Percentiles rank a stretch among this genome's conserved stretches.
phyloP scores from a whole-genome alignment of 805 yeast genomes.

The Candida stauntonica region DNA sequence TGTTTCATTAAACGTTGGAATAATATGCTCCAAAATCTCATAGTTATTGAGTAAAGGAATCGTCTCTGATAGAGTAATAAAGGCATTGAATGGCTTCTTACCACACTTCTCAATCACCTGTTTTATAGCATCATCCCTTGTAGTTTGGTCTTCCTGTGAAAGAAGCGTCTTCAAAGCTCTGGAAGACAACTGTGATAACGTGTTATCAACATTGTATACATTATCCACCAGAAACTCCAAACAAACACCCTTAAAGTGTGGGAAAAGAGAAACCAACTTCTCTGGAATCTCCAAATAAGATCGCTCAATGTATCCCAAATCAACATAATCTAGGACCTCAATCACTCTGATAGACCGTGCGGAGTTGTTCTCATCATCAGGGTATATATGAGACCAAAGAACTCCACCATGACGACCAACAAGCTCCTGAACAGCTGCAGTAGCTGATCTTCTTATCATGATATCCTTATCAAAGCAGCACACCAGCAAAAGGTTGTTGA shows the following conservation, averaged over 20 bases:
- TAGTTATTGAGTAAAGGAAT: slow-evolving; percentile 10
- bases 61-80: slow-evolving; percentile 21
- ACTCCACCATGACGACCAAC: slow-evolving; percentile 66
- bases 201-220: slow-evolving; percentile 37
- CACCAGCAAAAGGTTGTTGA: slow-evolving; percentile 39
- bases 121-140: slow-evolving; percentile 3
- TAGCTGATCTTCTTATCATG: slow-evolving; percentile 71
- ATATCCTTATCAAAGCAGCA: slow-evolving; percentile 71
- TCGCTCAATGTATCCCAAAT: slow-evolving; percentile 38
- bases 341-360: slow-evolving; percentile 45
- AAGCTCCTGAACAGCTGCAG: slow-evolving; percentile 84
- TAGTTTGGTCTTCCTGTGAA: not conserved
- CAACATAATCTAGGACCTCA: slow-evolving; percentile 52
- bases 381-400: slow-evolving; percentile 29
- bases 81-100: slow-evolving; percentile 14
- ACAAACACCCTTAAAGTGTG: slow-evolving; percentile 26
- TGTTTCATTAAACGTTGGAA: slow-evolving; percentile 10
- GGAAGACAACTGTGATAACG: slow-evolving; percentile 39
- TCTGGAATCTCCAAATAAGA: slow-evolving; percentile 38
- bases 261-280: slow-evolving; percentile 24
- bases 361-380: slow-evolving; percentile 27
- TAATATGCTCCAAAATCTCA: not conserved
- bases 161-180: slow-evolving; percentile 29
- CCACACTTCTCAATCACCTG: slow-evolving; percentile 9
- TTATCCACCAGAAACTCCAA: slow-evolving; percentile 30